Base-by-base conservation (phyloP, 306 rosid genomes). In the Arachis hypogaea region DNA sequence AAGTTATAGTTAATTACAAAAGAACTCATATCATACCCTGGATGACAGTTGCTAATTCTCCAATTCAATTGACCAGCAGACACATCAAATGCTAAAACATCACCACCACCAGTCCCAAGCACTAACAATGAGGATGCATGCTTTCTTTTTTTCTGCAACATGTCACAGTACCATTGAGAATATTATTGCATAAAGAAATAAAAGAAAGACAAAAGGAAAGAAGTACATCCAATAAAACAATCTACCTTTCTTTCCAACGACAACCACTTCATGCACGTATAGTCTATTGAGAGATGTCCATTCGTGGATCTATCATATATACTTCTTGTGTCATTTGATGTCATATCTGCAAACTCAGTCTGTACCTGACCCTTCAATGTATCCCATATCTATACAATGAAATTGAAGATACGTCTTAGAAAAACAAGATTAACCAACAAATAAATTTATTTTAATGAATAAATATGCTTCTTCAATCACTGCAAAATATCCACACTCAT, bases 201-300 rank as follows among this genome's bases (percentile, higher is more conserved):
- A 54, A 30, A 1, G 11, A 8, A 18, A 28, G 28, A 29, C 22
- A 30, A 43, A 16, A 11, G 10, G 1, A 59, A 11, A 22, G 2
- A 5, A 9, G 58, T 14, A 14, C 7, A n/a, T 52, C 58, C 58
- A 63, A 7, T 22, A 68, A 67, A 51, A 50, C 3, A 14, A 18
- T 40, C 29, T 28, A 93, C 98, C 98, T 92, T 94, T 83, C 63
- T 79, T 68, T 89, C 86, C 43, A 86, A 72, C 60, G 88, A 89
- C 45, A 88, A 73, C 97, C 97, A 94, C 73, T 86, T 90, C 93
- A 94, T 92, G 88, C 99, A 94, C 0, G 96, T 94, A 70, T 89
- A 94, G 79, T 94, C 99, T 58, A 94, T 81, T 4, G 99, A 90
- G 44, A 94, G 97, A 59, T 91, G 99, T n/a, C 97, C 99, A 61